phyloP scores from a whole-genome alignment of 352 stramenopile species.

The Phytophthora cajani region DNA sequence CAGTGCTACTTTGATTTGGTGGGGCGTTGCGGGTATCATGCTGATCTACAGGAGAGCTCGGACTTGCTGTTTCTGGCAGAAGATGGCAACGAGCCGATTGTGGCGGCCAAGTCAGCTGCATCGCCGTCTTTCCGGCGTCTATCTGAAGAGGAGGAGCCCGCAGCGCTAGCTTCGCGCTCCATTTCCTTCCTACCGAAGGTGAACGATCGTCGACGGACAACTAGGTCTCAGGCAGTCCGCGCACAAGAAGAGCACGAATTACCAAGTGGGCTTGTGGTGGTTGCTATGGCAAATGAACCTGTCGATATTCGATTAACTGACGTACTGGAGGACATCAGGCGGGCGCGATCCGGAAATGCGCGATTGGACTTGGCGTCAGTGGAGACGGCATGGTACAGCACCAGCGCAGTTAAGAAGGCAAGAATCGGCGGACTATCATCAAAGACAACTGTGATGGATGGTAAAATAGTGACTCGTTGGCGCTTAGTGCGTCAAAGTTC shows the following conservation, averaged over 20 bases:
- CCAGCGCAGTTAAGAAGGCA: slow-evolving; percentile 19
- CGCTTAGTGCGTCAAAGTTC: slow-evolving; percentile 24
- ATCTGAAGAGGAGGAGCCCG: not conserved
- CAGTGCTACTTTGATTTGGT: slow-evolving; percentile 35
- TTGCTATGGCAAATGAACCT: slow-evolving; percentile 2
- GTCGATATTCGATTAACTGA: slow-evolving; percentile 21
- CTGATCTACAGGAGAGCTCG: slow-evolving; percentile 25
- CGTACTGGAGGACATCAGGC: slow-evolving; percentile 22
- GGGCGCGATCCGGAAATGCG: not conserved
- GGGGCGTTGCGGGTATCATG: slow-evolving; percentile 42
- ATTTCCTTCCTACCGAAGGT: slow-evolving; percentile 12
- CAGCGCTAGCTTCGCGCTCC: not conserved
- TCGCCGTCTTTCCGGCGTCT: slow-evolving; percentile 21
- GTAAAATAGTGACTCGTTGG: slow-evolving; percentile 24
- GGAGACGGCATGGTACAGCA: slow-evolving; percentile 20
- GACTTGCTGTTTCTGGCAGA: slow-evolving; percentile 39
- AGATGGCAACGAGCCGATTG: slow-evolving; percentile 22
- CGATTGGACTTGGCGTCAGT: slow-evolving; percentile 23
- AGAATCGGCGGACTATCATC: slow-evolving; percentile 26
- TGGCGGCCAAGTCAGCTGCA: slow-evolving; percentile 13
- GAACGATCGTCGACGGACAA: not conserved
- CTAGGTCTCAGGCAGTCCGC: not conserved
- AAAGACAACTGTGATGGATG: slow-evolving; percentile 3
- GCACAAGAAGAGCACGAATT: not conserved
- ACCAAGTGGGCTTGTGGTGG: not conserved